Percentiles rank a stretch among this genome's conserved stretches.
phyloP scores from a whole-genome alignment of 2,329 filamentous ascomycete species.

The Sclerotinia nivalis region DNA sequence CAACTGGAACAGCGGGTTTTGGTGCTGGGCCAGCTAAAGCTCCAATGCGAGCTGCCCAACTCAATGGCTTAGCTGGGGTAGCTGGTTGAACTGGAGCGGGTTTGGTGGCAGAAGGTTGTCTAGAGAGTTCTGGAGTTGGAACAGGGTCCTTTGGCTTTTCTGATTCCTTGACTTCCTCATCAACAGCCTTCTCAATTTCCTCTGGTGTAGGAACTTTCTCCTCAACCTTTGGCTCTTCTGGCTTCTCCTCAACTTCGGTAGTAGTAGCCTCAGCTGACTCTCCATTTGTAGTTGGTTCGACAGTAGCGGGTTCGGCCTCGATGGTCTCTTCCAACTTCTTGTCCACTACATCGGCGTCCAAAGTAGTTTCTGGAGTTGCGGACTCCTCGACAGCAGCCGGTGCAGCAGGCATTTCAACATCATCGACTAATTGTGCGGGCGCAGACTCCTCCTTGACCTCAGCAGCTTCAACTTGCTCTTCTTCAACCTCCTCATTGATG shows the following conservation, averaged over 20 bases:
- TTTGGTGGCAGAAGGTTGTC: conserved; percentile 47
- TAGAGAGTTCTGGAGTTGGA: conserved; percentile 49
- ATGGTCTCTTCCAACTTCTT: conserved; percentile 72
- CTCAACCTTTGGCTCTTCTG: conserved; percentile 39
- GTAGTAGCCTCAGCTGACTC: conserved; percentile 41
- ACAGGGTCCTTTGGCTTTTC: conserved; percentile 68
- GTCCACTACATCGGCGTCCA: conserved; percentile 61
- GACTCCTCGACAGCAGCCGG: conserved; percentile 42
- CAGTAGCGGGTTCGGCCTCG: conserved; percentile 41
- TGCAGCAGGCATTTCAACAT: conserved; percentile 42
- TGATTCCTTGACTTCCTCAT: conserved; percentile 56
- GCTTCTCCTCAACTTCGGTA: conserved; percentile 41
- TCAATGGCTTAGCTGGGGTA: conserved; percentile 60
- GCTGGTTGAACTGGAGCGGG: conserved; percentile 48
- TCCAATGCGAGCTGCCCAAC: conserved; percentile 71
- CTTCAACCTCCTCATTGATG: conserved; percentile 80
- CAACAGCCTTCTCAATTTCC: conserved; percentile 53
- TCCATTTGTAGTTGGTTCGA: conserved; percentile 47
- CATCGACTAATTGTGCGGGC: conserved; percentile 35
- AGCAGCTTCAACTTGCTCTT: conserved; percentile 56
- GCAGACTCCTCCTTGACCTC: conserved; percentile 38
- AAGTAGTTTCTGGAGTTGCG: conserved; percentile 27
- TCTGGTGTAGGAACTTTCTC: conserved; percentile 46
- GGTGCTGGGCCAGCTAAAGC: conserved; percentile 55
- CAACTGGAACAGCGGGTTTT: conserved; percentile 56